Evolutionary conservation across 208 protist genomes (phyloP), one percentile per base, ranked within the genome.

Genomic region (Crithidia fasciculata): DNA sequence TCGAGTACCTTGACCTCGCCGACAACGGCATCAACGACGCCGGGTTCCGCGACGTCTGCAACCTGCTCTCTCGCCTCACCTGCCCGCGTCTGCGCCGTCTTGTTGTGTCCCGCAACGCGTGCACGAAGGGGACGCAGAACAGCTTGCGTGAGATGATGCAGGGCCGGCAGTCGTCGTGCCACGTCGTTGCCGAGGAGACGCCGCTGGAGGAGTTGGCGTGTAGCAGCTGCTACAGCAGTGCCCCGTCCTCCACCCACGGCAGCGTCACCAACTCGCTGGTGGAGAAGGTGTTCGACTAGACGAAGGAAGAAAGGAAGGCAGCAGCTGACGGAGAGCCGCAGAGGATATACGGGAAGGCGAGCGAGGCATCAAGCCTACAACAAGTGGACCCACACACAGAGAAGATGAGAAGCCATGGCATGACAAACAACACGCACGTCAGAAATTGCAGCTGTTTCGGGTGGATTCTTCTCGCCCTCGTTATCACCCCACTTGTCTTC

Each of bases 11-110:
- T 3, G 84, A 91, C 69, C 55, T 94, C 18, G 87, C 89, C 13
- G 74, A 84, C 54, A 94, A 94, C 74, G 78, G 52, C 58, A 81
- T 94, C 69, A 76, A 74, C 40, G 84, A 93, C 72, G 80, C 58
- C 8, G 88, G 87, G 64, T 70, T 89, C 39, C 59, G 74, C 15
- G 67, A 88, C 8, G 75, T 89, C 62, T 86, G 70, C 65, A 58
- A 45, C n/a, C 74, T 73, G n/a, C 64, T 83, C 12, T 80, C 77
- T 39, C 63, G 59, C 4, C 64, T 78, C 0, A 81, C 65, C 16
- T 80, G 76, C 54, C 74, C 85, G 13, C 72, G 57, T 47, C 73
- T 94, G 58, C 54, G 73, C 4, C 66, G 78, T 12, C 67, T 94
- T 43, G 69, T 83, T 44, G 67, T 94, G 10, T 89, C 83, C 16